Percentiles rank a stretch among this genome's conserved stretches.
phyloP scores from a whole-genome alignment of 2,329 filamentous ascomycete species.

The Phyllosticta citriasiana region DNA sequence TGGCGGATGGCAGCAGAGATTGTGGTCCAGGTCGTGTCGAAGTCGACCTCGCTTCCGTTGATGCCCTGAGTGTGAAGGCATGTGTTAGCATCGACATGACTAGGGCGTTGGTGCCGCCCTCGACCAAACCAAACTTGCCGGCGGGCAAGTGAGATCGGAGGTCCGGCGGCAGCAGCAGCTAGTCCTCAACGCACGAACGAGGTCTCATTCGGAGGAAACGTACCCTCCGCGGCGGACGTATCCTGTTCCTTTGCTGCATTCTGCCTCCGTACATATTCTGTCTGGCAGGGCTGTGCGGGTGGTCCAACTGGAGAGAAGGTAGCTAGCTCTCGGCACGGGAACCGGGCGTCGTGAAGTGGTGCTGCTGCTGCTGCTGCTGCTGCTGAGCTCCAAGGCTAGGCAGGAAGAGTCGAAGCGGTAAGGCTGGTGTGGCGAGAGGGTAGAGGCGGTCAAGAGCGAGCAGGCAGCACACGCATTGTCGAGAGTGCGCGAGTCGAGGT shows the following conservation, averaged over 20 bases:
- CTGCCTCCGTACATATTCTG: slow-evolving; percentile 4
- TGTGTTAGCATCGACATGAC: neutral
- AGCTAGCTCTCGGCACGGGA: neutral
- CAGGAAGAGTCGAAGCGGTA: neutral
- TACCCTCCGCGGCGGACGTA: slow-evolving; percentile 58
- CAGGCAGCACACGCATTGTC: neutral
- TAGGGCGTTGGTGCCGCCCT: neutral
- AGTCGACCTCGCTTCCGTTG: slow-evolving; percentile 58
- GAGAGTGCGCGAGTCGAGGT: neutral
- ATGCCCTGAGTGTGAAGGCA: slow-evolving; percentile 38
- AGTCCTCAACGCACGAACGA: neutral
- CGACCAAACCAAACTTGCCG: neutral
- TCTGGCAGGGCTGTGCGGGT: neutral
- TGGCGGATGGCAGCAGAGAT: slow-evolving; percentile 69
- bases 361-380: neutral
- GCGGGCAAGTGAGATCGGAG: neutral
- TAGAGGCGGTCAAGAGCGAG: neutral
- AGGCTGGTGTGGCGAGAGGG: neutral
- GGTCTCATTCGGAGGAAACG: slow-evolving; percentile 23
- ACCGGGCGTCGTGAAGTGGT: neutral
- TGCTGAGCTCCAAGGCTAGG: neutral
- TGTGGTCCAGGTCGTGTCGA: slow-evolving; percentile 74
- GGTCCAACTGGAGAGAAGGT: neutral
- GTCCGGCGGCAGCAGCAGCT: neutral
- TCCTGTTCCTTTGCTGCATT: slow-evolving; percentile 43